Evolutionary conservation across 768 basidiomycete genomes (phyloP), one percentile per base, ranked within the genome.

Genomic region (Kwoniella sp.): DNA sequence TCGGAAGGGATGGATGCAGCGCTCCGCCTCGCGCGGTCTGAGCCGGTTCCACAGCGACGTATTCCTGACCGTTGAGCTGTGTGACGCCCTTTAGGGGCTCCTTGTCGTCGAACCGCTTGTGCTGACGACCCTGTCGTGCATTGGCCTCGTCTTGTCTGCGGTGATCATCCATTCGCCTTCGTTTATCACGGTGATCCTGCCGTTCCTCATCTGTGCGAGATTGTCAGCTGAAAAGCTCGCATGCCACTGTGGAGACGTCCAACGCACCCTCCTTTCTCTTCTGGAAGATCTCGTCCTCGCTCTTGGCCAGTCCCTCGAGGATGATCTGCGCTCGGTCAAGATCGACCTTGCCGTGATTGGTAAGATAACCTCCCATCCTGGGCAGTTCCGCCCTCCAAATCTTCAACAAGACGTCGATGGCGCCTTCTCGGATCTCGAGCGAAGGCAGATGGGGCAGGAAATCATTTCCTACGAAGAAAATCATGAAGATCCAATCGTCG

Each of bases 381-480:
- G 88, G 84, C 32, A 99, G 78, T 73, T 91, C 89, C 76, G 80
- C 79, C 76, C 88, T 90, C 95, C 95, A 99, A 43, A 99, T 98
- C 75, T 82, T 86, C 71, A 99, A 77, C 56, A 99, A 78, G 51
- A 88, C 95, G 79, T 98, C 95, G 78, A 99, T 96, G 26, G 93
- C 95, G 57, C 95, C 95, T 79, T 99, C 93, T 67, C 95, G 83
- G 73, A 99, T 99, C 79, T 99, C 95, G 80, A 99, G 83, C 53
- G 87, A 89, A 22, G 95, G 95, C 52, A 99, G 80, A 78, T 99
- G 95, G 19, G 95, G 95, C 36, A 54, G 42, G 45, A 54, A 54
- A 79, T 96, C 90, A 78, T 99, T 99, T 64, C 95, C 95, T 73
- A 99, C 95, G 76, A 99, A 96, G 84, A 99, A 99, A 64, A 98